These are phyloP conservation scores for Thuidium tamariscinum DNA, from an alignment of 225 moss, liverwort and hornwort genomes.

Conservation along the genomic window DNA sequence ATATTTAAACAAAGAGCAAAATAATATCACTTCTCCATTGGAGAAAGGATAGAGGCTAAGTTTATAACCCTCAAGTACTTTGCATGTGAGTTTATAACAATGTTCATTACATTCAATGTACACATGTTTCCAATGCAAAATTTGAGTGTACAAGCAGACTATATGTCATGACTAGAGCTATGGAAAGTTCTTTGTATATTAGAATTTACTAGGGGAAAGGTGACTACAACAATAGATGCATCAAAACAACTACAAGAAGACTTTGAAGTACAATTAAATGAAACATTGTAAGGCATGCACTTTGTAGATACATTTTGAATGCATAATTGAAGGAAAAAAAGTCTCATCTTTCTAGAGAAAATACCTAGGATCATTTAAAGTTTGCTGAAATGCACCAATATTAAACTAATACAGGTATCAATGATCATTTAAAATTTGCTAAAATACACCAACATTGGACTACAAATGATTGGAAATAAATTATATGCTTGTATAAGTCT, in stretches of 20 bases:
- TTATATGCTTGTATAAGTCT: too few relatives aligned
- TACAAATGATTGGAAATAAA: too few relatives aligned
- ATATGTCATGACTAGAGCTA: background rate
- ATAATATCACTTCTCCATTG: background rate
- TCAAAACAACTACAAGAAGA: background rate
- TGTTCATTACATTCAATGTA: background rate
- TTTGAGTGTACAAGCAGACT: background rate
- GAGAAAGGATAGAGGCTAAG: accelerated
- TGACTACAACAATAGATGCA: background rate
- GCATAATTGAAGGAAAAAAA: too few relatives aligned
- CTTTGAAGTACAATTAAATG: background rate
- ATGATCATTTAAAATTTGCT: too few relatives aligned
- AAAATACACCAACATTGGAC: too few relatives aligned
- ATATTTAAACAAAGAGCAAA: background rate
- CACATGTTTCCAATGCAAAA: background rate
- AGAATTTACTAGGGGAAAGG: background rate
- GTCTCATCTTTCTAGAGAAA: too few relatives aligned
- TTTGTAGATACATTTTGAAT: too few relatives aligned
- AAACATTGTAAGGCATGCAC: background rate
- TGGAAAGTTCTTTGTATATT: background rate
- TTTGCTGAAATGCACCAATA: too few relatives aligned
- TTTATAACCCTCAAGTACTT: background rate
- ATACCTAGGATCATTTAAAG: too few relatives aligned
- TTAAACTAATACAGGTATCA: too few relatives aligned
- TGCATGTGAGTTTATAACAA: background rate